These are phyloP conservation scores for Russula foetens DNA, from an alignment of 768 basidiomycete species.

Conservation along the genomic window DNA sequence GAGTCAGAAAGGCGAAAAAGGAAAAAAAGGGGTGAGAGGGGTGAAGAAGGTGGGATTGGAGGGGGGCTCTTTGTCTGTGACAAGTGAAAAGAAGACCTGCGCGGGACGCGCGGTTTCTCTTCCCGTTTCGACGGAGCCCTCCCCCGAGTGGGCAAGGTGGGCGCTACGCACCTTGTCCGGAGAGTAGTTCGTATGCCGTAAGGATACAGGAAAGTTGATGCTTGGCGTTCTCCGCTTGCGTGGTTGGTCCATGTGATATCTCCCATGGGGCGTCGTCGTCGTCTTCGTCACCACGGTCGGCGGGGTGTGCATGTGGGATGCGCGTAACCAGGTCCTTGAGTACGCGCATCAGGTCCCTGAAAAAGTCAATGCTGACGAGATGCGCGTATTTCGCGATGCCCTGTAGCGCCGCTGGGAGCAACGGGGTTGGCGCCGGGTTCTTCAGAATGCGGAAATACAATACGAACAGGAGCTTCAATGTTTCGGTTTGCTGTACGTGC, in stretches of 20 bases:
- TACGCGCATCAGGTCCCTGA: slow-evolving; percentile 87
- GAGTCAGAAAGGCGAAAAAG: neutral
- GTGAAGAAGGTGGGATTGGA: neutral
- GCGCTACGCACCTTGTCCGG: slow-evolving; percentile 72
- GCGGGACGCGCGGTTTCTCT: neutral
- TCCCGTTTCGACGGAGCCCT: neutral
- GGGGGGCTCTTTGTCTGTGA: too few relatives aligned
- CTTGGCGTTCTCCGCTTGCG: slow-evolving; percentile 35
- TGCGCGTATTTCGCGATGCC: slow-evolving; percentile 93
- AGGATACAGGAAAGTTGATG: slow-evolving; percentile 78
- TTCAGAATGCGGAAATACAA: slow-evolving; percentile 96
- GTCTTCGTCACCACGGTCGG: slow-evolving; percentile 21
- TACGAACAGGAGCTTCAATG: slow-evolving; percentile 92
- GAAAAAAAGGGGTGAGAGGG: neutral
- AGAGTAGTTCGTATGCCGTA: slow-evolving; percentile 95
- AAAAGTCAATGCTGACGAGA: slow-evolving; percentile 97
- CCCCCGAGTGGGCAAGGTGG: neutral
- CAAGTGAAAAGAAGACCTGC: neutral
- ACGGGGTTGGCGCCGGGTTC: slow-evolving; percentile 63
- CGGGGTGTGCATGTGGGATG: slow-evolving; percentile 34
- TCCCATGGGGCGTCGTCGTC: neutral
- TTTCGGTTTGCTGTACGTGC: slow-evolving; percentile 84
- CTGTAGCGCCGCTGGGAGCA: slow-evolving; percentile 81
- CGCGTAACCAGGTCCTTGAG: slow-evolving; percentile 68
- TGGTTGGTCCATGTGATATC: slow-evolving; percentile 14